Evolutionary conservation across 2,329 filamentous ascomycete species (phyloP), one percentile per base, ranked within the genome.

Genomic region (Bimuria novae-zelandiae): DNA sequence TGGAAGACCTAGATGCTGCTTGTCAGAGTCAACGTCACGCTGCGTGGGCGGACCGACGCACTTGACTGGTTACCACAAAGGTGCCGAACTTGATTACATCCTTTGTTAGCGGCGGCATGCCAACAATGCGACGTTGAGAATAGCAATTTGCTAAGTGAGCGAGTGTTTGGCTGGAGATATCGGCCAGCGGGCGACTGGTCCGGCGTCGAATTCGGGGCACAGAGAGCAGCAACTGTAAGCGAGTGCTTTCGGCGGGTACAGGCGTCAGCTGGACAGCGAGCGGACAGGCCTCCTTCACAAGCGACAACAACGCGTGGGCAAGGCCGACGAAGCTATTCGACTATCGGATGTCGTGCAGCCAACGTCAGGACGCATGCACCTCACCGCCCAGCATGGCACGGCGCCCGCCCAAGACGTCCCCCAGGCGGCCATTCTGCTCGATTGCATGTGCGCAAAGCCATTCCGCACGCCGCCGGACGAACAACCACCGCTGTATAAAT

Each of bases 1-100:
- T 95, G 84, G 79, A 97, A 97, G 78, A 97, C 90, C 89, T 97
- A 62, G 25, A n/a, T n/a, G 41, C 27, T 23, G 17, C 14, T 41
- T 36, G 32, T 29, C 45, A 41, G 39, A 1, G 30, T 17, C 21
- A 46, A 36, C 43, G 43, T 46, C 43, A 36, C 27, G 25, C 16
- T 54, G 43, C 30, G 56, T 51, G 48, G 46, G 54, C 52, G 54
- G 55, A 48, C 16, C 32, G 19, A 35, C 37, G 53, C 69, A 77
- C 75, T 70, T 78, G 76, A 49, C 64, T 73, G 49, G 76, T 77
- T 37, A 78, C 76, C 25, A 75, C 73, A 66, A 78, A 78, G 48
- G 69, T 54, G 56, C 74, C 76, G 63, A 78, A 78, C 52, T 72
- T 71, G 65, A 78, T 69, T 23, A 69, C 66, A 54, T 74, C 72